These are phyloP conservation scores for Oryza australiensis DNA, from an alignment of 176 grass and related monocot genomes.

Conservation along the genomic window DNA sequence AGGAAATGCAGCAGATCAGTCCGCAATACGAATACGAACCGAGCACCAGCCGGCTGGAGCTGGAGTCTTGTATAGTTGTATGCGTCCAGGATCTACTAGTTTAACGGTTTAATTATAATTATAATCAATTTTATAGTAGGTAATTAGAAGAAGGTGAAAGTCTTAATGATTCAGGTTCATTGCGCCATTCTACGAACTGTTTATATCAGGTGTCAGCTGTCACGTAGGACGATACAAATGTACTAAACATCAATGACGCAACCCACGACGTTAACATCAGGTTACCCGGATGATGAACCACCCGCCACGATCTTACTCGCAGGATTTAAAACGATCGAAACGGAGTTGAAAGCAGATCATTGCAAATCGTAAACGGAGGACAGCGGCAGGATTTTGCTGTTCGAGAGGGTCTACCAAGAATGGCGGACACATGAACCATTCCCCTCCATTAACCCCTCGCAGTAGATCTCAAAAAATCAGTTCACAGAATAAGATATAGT, in stretches of 20 bases:
- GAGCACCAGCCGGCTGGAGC: no score
- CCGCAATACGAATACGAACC: no score
- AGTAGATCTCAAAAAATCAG: not conserved
- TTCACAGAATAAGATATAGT: not conserved
- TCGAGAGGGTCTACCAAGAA: slow-evolving; percentile 17
- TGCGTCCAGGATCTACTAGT: no score
- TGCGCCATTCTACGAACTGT: not conserved
- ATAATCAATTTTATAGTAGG: no score
- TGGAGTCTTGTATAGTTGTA: no score
- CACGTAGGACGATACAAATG: not conserved
- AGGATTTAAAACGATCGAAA: not conserved
- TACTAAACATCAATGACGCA: slow-evolving; percentile 47
- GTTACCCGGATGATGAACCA: slow-evolving; percentile 38
- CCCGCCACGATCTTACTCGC: not conserved
- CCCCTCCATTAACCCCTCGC: slow-evolving; percentile 16
- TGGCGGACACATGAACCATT: not conserved
- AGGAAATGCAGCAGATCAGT: no score
- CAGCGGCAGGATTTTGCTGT: not conserved
- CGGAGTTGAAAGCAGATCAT: not conserved
- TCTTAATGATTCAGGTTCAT: no score
- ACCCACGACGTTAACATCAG: slow-evolving; percentile 7
- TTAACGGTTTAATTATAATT: no score
- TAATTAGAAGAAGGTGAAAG: no score
- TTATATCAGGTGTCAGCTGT: not conserved
- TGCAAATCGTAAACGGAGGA: not conserved